phyloP scores from a whole-genome alignment of 495 filamentous ascomycete genomes.

The Delitschia confertaspora region DNA sequence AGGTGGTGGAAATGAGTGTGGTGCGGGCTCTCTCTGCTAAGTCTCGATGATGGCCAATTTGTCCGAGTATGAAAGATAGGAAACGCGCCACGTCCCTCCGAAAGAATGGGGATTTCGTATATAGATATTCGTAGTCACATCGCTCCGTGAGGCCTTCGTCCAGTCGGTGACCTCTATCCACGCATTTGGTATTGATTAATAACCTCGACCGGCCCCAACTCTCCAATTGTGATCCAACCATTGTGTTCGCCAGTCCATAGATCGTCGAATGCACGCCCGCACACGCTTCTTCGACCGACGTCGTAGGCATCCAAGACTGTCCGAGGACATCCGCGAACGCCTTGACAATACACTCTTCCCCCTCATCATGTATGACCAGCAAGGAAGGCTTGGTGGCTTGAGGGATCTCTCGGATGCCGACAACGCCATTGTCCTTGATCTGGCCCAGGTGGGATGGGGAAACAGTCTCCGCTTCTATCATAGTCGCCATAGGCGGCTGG shows the following conservation, averaged over 20 bases:
- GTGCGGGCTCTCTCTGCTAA: constrained; percentile 66
- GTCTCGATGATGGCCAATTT: constrained; percentile 63
- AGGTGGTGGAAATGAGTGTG: constrained; percentile 77
- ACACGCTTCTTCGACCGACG: constrained; percentile 22
- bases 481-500: constrained; percentile 26
- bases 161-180: constrained; percentile 57
- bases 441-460: constrained; percentile 12
- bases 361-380: constrained; percentile 31
- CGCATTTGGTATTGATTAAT: constrained; percentile 64
- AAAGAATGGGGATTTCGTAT: constrained; percentile 59
- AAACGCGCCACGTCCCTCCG: constrained; percentile 70
- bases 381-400: constrained; percentile 27
- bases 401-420: constrained; percentile 31
- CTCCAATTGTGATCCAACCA: constrained; percentile 13
- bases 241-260: constrained; percentile 24
- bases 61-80: constrained; percentile 65
- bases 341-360: constrained; percentile 31
- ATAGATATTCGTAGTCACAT: constrained; percentile 78
- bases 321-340: constrained; percentile 35
- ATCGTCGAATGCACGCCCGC: constrained; percentile 23
- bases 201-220: constrained; percentile 20
- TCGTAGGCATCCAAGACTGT: constrained; percentile 26
- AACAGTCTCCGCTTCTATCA: constrained; percentile 21
- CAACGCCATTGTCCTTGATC: constrained; percentile 26
- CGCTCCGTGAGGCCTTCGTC: constrained; percentile 52